Evolutionary conservation across 345 rosid species (phyloP).

Genomic region (Microcos paniculata): DNA sequence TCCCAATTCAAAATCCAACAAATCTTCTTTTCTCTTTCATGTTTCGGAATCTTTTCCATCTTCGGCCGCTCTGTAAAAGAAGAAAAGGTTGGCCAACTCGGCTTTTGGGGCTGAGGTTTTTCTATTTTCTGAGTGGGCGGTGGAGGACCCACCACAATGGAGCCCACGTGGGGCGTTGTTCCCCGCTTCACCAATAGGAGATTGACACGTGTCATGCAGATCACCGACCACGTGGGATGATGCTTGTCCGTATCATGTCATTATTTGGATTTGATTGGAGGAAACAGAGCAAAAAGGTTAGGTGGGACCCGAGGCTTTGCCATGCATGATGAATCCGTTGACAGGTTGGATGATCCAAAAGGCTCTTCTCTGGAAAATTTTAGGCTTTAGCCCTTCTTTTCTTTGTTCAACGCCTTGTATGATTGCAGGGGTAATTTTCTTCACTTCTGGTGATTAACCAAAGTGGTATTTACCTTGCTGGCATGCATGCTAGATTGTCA

Average conservation of each 20-base stretch:
- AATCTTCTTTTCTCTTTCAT: no score
- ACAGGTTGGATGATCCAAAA: background rate
- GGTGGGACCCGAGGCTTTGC: background rate
- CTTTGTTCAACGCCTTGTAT: background rate
- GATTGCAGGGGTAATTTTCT: background rate
- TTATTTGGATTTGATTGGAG: background rate
- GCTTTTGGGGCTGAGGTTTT: no score
- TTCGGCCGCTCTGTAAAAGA: no score
- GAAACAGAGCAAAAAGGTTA: background rate
- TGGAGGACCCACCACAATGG: background rate
- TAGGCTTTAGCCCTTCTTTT: no score
- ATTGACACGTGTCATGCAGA: background rate
- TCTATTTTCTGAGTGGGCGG: no score
- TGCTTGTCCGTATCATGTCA: slow-evolving; percentile 4
- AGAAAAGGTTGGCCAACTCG: no score
- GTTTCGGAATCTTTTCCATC: no score
- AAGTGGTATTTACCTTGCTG: background rate
- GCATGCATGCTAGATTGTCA: background rate
- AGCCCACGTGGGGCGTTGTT: background rate
- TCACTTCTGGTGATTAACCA: background rate
- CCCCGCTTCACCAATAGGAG: background rate
- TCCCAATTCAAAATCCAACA: no score
- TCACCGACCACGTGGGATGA: slow-evolving; percentile 23
- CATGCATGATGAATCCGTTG: background rate
- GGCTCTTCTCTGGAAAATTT: background rate